Base-by-base conservation (phyloP, 2,329 filamentous ascomycete species). In the Aureobasidium sp. region DNA sequence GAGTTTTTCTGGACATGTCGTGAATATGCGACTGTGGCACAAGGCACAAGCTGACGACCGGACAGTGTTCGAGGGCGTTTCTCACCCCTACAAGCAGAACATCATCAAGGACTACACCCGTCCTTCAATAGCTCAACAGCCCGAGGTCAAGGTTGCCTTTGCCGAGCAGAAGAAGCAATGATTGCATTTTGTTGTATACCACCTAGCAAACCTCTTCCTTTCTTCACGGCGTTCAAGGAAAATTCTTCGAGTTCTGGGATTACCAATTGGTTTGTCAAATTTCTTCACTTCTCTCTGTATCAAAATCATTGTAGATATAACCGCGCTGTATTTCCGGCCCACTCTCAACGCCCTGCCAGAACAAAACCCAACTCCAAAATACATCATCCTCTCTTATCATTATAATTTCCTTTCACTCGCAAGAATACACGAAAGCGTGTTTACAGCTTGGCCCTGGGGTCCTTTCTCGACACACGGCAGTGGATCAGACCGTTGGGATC, bases 401-500 rank as follows among this genome's bases (percentile, higher is more conserved):
- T n/a, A 48, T 25, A 4, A 12, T 22, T 11, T 30, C 27, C 44
- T 34, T 29, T 19, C 3, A 3, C 11, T 24, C 29, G 4, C 17
- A 3, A 12, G 7, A 14, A 11, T 12, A 7, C n/a, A 8, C 12
- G 11, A 30, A 10, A 12, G 11, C 10, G 6, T 2, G 24, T 53
- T 16, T 68, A 74, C 56, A 74, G 60, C 64, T 72, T 74, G 32
- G 72, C 64, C 59, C 71, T 73, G 34, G 35, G 24, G 3, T 32
- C 24, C 47, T 75, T 71, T 57, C 87, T 82, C 30, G 81, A 79
- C 47, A 98, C 90, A 55, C 89, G 90, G 74, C 90, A 95, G 68
- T 94, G 87, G 72, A 98, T 98, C 57, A 98, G 80, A 24, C 93
- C 93, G 66, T 97, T 98, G 54, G 93, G 93, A 59, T 88, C 84